These are phyloP conservation scores for Hyaloscypha finlandica DNA, from an alignment of 495 filamentous ascomycete genomes.

Conservation along the genomic window DNA sequence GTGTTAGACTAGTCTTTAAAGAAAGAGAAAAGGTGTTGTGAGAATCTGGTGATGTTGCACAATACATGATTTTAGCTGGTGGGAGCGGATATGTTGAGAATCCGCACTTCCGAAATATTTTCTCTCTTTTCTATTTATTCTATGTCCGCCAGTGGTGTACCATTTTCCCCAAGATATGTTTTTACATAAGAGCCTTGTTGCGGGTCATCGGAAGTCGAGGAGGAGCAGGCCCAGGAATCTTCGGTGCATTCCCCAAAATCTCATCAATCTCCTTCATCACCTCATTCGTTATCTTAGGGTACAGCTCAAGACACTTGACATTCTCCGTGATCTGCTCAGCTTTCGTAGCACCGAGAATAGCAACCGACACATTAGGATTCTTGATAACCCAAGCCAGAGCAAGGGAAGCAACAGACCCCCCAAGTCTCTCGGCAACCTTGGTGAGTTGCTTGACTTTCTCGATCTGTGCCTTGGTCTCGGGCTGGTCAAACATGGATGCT, in stretches of 20 bases:
- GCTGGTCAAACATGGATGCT: constrained; percentile 16
- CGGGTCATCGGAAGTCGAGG: constrained; percentile 13
- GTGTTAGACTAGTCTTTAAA: too few species aligned
- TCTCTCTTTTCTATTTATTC: neutral
- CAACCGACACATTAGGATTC: constrained; percentile 70
- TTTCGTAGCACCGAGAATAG: constrained; percentile 74
- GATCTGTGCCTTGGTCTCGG: constrained; percentile 37
- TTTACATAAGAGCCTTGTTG: constrained; percentile 30
- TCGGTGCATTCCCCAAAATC: constrained; percentile 28
- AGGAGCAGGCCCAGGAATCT: neutral
- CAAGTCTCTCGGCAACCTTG: constrained; percentile 68
- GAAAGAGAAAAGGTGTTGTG: too few species aligned
- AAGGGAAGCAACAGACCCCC: constrained; percentile 55
- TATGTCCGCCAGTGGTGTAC: too few species aligned
- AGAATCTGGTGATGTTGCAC: too few species aligned
- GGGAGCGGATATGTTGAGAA: too few species aligned
- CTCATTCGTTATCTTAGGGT: constrained; percentile 57
- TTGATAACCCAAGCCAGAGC: constrained; percentile 76
- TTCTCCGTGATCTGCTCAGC: constrained; percentile 73
- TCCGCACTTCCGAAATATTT: neutral
- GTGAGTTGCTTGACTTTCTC: constrained; percentile 52
- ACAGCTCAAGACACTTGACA: constrained; percentile 61
- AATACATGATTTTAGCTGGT: too few species aligned
- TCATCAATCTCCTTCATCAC: constrained; percentile 71
- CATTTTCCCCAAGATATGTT: too few species aligned